Evolutionary conservation across 495 filamentous ascomycete genomes (phyloP).

Genomic region (Massariosphaeria phaeospora): DNA sequence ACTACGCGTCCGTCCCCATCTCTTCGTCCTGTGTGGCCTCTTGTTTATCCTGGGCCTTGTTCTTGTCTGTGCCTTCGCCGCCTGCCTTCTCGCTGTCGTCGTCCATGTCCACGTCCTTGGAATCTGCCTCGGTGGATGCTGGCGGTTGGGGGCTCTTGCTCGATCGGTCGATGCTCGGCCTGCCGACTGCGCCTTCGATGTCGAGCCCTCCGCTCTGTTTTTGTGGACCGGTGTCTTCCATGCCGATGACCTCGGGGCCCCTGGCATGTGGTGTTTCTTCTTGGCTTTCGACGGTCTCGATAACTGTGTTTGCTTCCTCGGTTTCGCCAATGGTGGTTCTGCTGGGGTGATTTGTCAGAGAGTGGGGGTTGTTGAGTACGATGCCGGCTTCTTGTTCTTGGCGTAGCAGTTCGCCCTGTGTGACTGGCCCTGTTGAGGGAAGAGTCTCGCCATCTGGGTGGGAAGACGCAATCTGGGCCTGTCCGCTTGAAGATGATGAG

Average conservation of each 20-base stretch:
- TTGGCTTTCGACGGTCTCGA: conserved; percentile 42
- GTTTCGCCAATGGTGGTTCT: conserved; percentile 32
- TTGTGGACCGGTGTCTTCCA: conserved; percentile 84
- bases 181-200: conserved; percentile 42
- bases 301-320: conserved; percentile 36
- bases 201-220: conserved; percentile 34
- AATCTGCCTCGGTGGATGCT: not conserved
- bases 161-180: conserved; percentile 14
- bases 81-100: conserved; percentile 5
- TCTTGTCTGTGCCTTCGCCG: not conserved
- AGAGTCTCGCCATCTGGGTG: conserved; percentile 32
- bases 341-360: conserved; percentile 16
- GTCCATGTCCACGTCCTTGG: not conserved
- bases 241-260: conserved; percentile 75
- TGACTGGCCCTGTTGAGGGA: conserved; percentile 52
- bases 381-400: conserved; percentile 73
- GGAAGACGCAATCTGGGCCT: conserved; percentile 18
- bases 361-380: conserved; percentile 49
- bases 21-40: conserved; percentile 10
- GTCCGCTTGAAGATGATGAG: conserved; percentile 33
- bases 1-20: conserved; percentile 13
- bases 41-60: not conserved
- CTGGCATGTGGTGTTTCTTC: conserved; percentile 73
- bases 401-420: conserved; percentile 71
- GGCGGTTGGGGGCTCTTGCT: conserved; percentile 18